Conservation (phyloP, 768 basidiomycete species). For the Mycena rosella region DNA sequence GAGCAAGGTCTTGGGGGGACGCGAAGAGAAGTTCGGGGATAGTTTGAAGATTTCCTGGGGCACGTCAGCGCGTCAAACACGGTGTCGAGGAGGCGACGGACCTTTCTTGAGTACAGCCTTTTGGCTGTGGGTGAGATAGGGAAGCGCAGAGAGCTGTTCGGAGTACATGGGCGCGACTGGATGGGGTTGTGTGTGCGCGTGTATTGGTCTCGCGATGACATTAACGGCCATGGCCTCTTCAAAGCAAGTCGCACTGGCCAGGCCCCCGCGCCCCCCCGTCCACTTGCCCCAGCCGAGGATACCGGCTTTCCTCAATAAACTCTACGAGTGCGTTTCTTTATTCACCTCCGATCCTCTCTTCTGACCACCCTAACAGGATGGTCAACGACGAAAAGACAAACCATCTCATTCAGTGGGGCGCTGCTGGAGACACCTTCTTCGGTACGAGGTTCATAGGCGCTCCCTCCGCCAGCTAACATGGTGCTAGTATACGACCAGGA, state of each 20-base stretch:
- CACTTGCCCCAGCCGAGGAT: constrained; percentile 62
- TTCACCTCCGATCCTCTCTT: constrained; percentile 33
- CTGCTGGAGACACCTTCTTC: constrained; percentile 92
- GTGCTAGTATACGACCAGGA: constrained; percentile 89
- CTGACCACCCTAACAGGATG: constrained; percentile 68
- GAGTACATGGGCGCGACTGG: constrained; percentile 22
- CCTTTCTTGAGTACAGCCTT: constrained; percentile 54
- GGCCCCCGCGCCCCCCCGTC: constrained; percentile 46
- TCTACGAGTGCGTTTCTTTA: constrained; percentile 79
- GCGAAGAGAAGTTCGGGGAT: constrained; percentile 64
- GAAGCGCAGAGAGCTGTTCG: constrained; percentile 25
- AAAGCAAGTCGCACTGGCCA: constrained; percentile 46
- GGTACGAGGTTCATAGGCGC: constrained; percentile 57
- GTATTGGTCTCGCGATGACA: neutral
- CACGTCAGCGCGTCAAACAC: constrained; percentile 17
- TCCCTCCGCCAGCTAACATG: neutral
- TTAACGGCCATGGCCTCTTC: constrained; percentile 44
- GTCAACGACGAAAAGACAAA: constrained; percentile 88
- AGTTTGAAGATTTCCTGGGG: constrained; percentile 62
- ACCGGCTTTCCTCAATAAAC: constrained; percentile 92
- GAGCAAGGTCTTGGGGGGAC: constrained; percentile 64
- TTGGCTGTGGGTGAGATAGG: constrained; percentile 46
- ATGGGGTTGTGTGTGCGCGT: neutral
- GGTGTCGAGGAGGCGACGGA: constrained; percentile 24
- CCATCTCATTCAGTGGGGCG: constrained; percentile 92